phyloP scores from a whole-genome alignment of 148 eudicot genomes.

The Rhododendron griersonianum region DNA sequence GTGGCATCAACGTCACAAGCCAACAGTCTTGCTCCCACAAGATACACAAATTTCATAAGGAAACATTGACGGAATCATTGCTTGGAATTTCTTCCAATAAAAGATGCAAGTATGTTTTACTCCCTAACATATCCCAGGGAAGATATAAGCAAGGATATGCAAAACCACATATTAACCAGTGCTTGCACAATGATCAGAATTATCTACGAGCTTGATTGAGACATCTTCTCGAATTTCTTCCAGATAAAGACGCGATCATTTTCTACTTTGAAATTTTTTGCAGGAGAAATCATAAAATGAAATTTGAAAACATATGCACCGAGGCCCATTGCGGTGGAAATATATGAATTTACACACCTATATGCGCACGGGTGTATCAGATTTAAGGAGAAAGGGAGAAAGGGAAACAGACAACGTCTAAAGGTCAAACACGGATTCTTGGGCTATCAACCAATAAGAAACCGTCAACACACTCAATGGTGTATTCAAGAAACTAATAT shows the following conservation, averaged over 20 bases:
- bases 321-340: too few relatives aligned
- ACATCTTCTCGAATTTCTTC: neutral
- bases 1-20: neutral
- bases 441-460: too few relatives aligned
- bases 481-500: neutral
- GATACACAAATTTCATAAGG: neutral
- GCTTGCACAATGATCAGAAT: neutral
- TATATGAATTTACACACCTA: too few relatives aligned
- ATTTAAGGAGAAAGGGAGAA: too few relatives aligned
- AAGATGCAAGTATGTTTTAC: neutral
- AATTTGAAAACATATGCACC: too few relatives aligned
- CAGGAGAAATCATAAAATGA: too few relatives aligned
- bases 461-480: too few relatives aligned
- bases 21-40: neutral
- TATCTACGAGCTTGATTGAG: neutral
- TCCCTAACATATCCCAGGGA: neutral
- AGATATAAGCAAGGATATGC: neutral
- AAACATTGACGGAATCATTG: neutral
- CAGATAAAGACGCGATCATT: neutral
- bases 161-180: neutral
- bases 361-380: too few relatives aligned
- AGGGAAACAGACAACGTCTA: too few relatives aligned
- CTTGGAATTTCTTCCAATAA: neutral
- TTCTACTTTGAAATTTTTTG: neutral
- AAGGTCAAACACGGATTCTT: too few relatives aligned